Evolutionary conservation across 2,329 filamentous ascomycete genomes (phyloP), one percentile per base, ranked within the genome.

Genomic region (Alternaria hordeiaustralica): DNA sequence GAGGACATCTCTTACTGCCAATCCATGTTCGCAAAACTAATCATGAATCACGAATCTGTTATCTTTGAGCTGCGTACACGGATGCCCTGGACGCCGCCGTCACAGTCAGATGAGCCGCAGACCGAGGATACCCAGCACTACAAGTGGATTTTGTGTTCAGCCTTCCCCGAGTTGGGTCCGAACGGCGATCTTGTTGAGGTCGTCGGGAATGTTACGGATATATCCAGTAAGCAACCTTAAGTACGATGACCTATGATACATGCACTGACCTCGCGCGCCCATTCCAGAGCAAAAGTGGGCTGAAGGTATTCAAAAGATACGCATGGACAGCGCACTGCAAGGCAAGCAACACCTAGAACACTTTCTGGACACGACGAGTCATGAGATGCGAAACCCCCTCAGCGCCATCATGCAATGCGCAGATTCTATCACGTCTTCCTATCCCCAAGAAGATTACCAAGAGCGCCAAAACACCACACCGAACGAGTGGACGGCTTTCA

Each of bases 351-450:
- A 79, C 28, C 65, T 78, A 9, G 76, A 79, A 26, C 71, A 74
- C 33, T 80, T 80, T 57, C 78, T 80, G 53, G 77, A 79, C 36
- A 78, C 73, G 2, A 76, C 75, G 0, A 73, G 69, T 3, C 75
- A 83, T 61, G 82, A 84, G 64, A 83, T 84, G 79, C 73, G 82
- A 0, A 83, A 83, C 56, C 81, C 81, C 2, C 70, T 83, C 0
- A 76, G 71, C 46, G 82, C 82, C 1, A 82, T 84, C 30, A 66
- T 84, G 55, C 81, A 82, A 44, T 79, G 76, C 50, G 82, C 82
- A 0, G 82, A 84, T 53, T 78, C 76, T 0, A 79, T 57, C 73
- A 79, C 65, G 50, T 78, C 47, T 49, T 68, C 70, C 2, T 70
- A 77, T 18, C 75, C 59, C 4, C 60, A 69, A 11, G 63, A 66